These are phyloP conservation scores for Sporisorium scitamineum DNA, from an alignment of 1,284 basidiomycete species.

Conservation along the genomic window DNA sequence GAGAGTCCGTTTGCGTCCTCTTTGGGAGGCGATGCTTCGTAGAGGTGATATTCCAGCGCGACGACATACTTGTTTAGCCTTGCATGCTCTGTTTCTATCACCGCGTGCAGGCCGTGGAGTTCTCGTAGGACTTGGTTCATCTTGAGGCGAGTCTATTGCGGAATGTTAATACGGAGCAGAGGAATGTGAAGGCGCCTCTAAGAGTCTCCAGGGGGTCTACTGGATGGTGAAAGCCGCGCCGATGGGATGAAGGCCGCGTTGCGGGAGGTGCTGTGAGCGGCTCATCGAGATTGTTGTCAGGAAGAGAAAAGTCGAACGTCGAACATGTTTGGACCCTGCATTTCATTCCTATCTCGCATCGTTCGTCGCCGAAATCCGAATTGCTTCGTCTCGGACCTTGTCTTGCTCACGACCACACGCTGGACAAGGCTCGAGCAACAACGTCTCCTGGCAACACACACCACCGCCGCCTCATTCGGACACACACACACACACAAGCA, in stretches of 20 bases:
- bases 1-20: neutral
- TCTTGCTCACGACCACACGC: too few species aligned
- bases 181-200: neutral
- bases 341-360: neutral
- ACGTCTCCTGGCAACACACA: neutral
- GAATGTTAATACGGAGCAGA: neutral
- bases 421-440: neutral
- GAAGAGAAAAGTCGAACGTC: neutral
- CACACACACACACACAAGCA: neutral
- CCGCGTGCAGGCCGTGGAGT: constrained; percentile 15
- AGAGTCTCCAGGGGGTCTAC: neutral
- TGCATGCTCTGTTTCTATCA: constrained; percentile 13
- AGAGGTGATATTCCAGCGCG: neutral
- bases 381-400: too few species aligned
- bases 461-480: neutral
- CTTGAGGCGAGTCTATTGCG: neutral
- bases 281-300: neutral
- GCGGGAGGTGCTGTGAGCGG: neutral
- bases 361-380: constrained; percentile 14
- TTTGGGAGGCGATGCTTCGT: neutral
- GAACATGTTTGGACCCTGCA: constrained; percentile 24
- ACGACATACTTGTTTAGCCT: constrained; percentile 5
- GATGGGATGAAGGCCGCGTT: neutral
- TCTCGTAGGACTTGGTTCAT: constrained; percentile 10
- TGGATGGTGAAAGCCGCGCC: neutral